Evolutionary conservation across 2,329 filamentous ascomycete genomes (phyloP).

Genomic region (Paecilomyces sp.): DNA sequence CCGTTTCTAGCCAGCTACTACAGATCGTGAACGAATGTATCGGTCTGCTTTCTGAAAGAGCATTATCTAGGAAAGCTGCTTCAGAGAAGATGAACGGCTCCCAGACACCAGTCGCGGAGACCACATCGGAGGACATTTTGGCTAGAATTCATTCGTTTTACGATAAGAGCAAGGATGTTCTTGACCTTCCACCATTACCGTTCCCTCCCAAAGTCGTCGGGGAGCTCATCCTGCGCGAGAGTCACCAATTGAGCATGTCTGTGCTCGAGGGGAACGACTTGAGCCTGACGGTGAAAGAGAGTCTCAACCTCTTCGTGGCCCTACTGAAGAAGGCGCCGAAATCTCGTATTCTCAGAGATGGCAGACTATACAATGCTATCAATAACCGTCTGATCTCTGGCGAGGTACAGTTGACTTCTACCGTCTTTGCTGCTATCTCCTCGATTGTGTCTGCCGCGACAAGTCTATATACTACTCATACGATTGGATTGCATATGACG

Average conservation of each 20-base stretch:
- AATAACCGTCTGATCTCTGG: constrained; percentile 15
- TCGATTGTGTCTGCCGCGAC: constrained; percentile 44
- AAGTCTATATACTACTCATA: constrained; percentile 29
- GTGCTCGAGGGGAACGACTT: constrained; percentile 19
- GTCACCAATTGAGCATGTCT: constrained; percentile 31
- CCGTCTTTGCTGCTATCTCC: constrained; percentile 28
- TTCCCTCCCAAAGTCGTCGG: constrained; percentile 51
- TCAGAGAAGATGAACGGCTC: constrained; percentile 13
- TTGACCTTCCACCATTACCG: constrained; percentile 56
- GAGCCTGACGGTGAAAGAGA: constrained; percentile 46
- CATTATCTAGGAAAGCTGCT: constrained; percentile 43
- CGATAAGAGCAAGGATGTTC: constrained; percentile 60
- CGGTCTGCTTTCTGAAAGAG: constrained; percentile 39
- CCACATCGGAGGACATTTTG: constrained; percentile 41
- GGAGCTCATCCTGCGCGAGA: constrained; percentile 58
- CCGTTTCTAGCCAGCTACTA: constrained; percentile 17
- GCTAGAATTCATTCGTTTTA: constrained; percentile 61
- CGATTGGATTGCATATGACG: constrained; percentile 27
- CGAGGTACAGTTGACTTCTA: constrained; percentile 17
- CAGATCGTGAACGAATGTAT: constrained; percentile 22
- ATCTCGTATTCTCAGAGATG: constrained; percentile 26
- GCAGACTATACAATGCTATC: constrained; percentile 28
- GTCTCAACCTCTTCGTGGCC: constrained; percentile 53
- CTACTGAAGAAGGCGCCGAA: constrained; percentile 33
- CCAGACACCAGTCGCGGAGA: constrained; percentile 7